These are phyloP conservation scores for Coprinellus micaceus DNA, from an alignment of 768 basidiomycete genomes.

Conservation along the genomic window DNA sequence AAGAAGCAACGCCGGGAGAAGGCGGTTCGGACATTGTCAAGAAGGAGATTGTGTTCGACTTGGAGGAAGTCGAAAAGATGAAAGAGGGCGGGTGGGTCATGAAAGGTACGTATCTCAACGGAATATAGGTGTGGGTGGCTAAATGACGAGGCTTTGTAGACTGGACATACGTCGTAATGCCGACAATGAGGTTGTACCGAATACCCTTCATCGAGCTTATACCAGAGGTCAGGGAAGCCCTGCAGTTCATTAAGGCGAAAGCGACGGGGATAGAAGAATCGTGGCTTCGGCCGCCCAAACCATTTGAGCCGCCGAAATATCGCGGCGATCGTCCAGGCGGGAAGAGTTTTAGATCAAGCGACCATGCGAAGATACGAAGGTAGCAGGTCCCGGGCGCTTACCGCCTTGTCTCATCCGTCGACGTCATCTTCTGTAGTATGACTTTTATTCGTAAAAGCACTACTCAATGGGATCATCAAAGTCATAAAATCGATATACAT, in stretches of 20 bases:
- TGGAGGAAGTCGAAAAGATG: slow-evolving; percentile 4
- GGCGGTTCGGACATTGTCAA: neutral
- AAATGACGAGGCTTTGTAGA: neutral
- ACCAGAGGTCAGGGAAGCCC: slow-evolving; percentile 1
- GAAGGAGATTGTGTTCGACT: slow-evolving; percentile 3
- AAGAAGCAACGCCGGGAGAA: neutral
- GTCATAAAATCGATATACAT: no score
- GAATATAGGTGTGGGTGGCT: neutral
- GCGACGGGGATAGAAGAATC: neutral
- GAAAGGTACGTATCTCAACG: neutral
- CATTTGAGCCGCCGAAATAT: no score
- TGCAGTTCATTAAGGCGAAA: neutral
- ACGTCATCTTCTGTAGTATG: no score
- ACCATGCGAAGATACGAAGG: no score
- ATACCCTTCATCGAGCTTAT: slow-evolving; percentile 6
- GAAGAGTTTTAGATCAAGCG: no score
- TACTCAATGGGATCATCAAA: no score
- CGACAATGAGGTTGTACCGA: slow-evolving; percentile 7
- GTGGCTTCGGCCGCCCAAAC: neutral
- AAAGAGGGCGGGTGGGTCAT: slow-evolving; percentile 2
- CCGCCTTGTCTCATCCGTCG: no score
- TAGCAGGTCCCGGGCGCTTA: no score
- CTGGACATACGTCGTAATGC: slow-evolving; percentile 10
- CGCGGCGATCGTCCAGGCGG: no score
- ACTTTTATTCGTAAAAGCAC: no score